phyloP scores from a whole-genome alignment of 2,329 filamentous ascomycete species.

The Beauveria sp. region DNA sequence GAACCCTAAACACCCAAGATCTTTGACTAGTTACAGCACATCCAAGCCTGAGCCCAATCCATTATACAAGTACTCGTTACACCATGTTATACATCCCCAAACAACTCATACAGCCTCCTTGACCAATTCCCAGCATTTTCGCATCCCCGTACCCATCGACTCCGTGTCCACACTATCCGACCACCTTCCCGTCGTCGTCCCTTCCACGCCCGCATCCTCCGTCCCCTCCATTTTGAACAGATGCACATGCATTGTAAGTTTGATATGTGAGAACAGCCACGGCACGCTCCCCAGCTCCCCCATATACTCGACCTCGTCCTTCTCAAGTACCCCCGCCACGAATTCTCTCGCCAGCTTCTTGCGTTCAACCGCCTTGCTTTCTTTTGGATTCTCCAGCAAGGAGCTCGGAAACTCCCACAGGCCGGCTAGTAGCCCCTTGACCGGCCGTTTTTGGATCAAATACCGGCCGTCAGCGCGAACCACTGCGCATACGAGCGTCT shows the following conservation, averaged over 20 bases:
- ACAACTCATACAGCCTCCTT: constrained; percentile 15
- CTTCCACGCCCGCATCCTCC: not conserved
- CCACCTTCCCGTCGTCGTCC: constrained; percentile 26
- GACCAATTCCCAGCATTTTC: constrained; percentile 46
- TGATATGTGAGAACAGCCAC: constrained; percentile 51
- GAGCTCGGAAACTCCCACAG: constrained; percentile 50
- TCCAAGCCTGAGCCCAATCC: not conserved
- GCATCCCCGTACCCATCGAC: constrained; percentile 53
- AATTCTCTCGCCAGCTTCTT: constrained; percentile 29
- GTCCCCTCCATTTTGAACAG: constrained; percentile 32
- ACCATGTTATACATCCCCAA: not conserved
- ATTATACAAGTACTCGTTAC: not conserved
- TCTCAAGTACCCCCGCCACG: constrained; percentile 22
- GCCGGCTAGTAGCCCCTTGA: constrained; percentile 46
- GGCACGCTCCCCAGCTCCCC: constrained; percentile 44
- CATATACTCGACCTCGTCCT: constrained; percentile 22
- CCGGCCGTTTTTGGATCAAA: constrained; percentile 42
- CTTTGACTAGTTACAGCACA: not conserved
- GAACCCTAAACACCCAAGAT: not conserved
- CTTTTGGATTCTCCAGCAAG: constrained; percentile 21
- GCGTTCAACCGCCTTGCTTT: constrained; percentile 20
- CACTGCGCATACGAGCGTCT: constrained; percentile 47
- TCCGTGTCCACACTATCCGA: constrained; percentile 35
- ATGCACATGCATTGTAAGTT: constrained; percentile 50
- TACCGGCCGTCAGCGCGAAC: constrained; percentile 36